A percentile compares a stretch with the other conserved stretches of the same genome.
phyloP scores from a whole-genome alignment of 306 rosid species.

The Malus orientalis region DNA sequence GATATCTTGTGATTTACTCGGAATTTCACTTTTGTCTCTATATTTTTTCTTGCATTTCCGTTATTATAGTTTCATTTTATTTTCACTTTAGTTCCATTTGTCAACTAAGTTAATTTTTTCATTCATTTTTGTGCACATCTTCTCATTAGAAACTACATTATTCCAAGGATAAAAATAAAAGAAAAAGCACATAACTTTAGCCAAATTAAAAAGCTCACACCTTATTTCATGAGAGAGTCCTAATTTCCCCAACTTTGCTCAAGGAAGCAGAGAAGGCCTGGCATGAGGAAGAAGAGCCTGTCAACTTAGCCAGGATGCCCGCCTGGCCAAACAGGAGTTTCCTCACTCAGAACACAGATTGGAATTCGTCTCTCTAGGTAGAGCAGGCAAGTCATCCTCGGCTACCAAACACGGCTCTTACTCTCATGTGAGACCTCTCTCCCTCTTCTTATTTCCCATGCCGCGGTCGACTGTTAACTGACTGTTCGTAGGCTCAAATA shows the following conservation, averaged over 20 bases:
- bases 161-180: neutral
- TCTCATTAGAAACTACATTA: no score
- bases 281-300: constrained; percentile 16
- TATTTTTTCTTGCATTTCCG: no score
- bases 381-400: constrained; percentile 35
- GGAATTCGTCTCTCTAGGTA: neutral
- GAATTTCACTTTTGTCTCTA: no score
- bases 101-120: no score
- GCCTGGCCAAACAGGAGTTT: constrained; percentile 12
- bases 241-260: neutral
- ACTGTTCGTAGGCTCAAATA: no score
- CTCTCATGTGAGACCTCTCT: constrained; percentile 2
- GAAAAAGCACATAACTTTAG: neutral
- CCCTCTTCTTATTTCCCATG: neutral
- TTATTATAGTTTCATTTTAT: no score
- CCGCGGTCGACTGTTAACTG: accelerated
- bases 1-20: no score
- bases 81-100: no score
- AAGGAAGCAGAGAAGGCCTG: constrained; percentile 18
- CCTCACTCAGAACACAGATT: neutral
- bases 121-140: no score
- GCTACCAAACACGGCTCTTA: constrained; percentile 12
- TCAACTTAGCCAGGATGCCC: constrained; percentile 18
- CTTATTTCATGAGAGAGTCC: neutral
- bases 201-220: neutral